phyloP scores from a whole-genome alignment of 2,329 filamentous ascomycete genomes.

The Aspergillus fijiensis region DNA sequence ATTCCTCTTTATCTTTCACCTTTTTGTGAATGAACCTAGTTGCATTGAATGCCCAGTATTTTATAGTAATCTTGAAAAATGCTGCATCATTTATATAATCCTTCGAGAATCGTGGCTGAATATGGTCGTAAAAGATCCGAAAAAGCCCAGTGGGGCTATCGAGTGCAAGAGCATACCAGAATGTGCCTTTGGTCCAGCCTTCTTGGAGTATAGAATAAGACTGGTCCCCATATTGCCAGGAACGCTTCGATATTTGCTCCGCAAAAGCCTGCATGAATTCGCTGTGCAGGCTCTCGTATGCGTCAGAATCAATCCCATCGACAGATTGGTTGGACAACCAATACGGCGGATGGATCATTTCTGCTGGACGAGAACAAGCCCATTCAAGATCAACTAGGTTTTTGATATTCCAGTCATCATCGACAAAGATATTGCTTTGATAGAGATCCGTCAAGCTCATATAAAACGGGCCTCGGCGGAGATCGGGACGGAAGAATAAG shows the following conservation, averaged over 20 bases:
- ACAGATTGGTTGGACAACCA: slow-evolving; percentile 26
- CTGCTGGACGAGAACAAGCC: slow-evolving; percentile 24
- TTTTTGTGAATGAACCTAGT: slow-evolving; percentile 18
- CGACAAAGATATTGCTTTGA: slow-evolving; percentile 32
- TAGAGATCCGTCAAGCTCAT: slow-evolving; percentile 36
- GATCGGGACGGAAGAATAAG: slow-evolving; percentile 30
- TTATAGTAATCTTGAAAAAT: slow-evolving; percentile 20
- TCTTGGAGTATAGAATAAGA: slow-evolving; percentile 1
- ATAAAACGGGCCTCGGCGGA: slow-evolving; percentile 37
- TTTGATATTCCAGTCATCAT: slow-evolving; percentile 26
- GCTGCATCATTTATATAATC: slow-evolving; percentile 14
- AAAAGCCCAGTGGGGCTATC: slow-evolving; percentile 25
- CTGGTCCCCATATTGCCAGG: background rate
- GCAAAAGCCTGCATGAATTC: slow-evolving; percentile 8
- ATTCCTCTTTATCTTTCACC: slow-evolving; percentile 23
- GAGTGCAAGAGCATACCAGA: slow-evolving; percentile 29
- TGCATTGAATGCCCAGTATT: slow-evolving; percentile 22
- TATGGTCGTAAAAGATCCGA: slow-evolving; percentile 26
- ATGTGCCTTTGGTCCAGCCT: slow-evolving; percentile 25
- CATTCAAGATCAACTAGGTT: slow-evolving; percentile 27
- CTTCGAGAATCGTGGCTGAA: slow-evolving; percentile 24
- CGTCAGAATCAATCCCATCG: slow-evolving; percentile 15
- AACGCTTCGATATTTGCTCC: background rate
- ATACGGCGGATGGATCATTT: slow-evolving; percentile 25
- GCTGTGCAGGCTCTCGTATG: slow-evolving; percentile 4